phyloP scores from a whole-genome alignment of 805 yeast genomes.

The Myxozyma geophila region DNA sequence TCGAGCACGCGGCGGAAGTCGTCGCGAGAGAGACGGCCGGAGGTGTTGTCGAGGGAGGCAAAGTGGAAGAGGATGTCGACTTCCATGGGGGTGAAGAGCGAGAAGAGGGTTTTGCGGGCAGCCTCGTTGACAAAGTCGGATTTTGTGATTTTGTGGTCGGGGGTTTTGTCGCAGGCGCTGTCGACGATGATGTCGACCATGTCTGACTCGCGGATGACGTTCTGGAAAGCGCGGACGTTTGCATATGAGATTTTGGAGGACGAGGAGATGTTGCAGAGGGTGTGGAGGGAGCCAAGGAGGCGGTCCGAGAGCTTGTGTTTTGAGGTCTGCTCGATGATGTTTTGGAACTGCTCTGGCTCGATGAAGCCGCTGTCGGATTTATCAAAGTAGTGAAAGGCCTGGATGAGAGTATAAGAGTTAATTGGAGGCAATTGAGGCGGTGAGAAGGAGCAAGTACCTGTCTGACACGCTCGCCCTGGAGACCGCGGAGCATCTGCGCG shows the following conservation, averaged over 20 bases:
- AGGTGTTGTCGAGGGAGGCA: slow-evolving; percentile 42
- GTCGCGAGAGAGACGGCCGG: slow-evolving; percentile 44
- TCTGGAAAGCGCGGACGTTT: slow-evolving; percentile 51
- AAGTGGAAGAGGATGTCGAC: slow-evolving; percentile 52
- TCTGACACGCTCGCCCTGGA: slow-evolving; percentile 53
- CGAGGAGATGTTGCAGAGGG: slow-evolving; percentile 45
- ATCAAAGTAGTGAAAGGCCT: slow-evolving; percentile 49
- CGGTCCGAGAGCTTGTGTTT: slow-evolving; percentile 50
- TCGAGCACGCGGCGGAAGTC: slow-evolving; percentile 51
- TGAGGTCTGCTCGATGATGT: slow-evolving; percentile 46
- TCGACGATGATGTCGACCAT: slow-evolving; percentile 48
- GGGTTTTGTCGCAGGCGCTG: slow-evolving; percentile 42
- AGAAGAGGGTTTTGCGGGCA: slow-evolving; percentile 48
- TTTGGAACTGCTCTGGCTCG: slow-evolving; percentile 49
- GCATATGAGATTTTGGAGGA: slow-evolving; percentile 48
- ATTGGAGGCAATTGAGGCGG: not conserved
- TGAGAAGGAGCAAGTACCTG: slow-evolving; percentile 38
- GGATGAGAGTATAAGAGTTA: not conserved
- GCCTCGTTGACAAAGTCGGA: slow-evolving; percentile 49
- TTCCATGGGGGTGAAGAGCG: slow-evolving; percentile 51
- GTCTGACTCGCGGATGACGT: slow-evolving; percentile 50
- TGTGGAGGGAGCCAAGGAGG: slow-evolving; percentile 46
- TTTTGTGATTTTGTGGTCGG: slow-evolving; percentile 47
- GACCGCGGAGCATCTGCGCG: slow-evolving; percentile 53
- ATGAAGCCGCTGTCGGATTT: slow-evolving; percentile 47